Conservation (phyloP, 2,329 filamentous ascomycete genomes). For the Beauveria sp. region DNA sequence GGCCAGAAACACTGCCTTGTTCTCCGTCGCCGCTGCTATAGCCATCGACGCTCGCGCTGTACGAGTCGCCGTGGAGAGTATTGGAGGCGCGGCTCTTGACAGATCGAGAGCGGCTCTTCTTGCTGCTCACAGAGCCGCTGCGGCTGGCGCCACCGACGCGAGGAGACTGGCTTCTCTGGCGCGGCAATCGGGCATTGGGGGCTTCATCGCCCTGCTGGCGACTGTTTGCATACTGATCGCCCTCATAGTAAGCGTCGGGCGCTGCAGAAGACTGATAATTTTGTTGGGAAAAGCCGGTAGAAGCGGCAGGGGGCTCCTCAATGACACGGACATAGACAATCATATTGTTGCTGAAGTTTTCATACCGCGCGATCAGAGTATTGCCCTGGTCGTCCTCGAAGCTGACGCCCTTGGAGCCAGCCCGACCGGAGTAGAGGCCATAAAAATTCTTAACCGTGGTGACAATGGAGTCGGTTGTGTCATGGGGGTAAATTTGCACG, state of each 20-base stretch:
- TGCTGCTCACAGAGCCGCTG: conserved; percentile 55
- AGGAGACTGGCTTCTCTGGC: conserved; percentile 73
- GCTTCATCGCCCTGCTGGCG: conserved; percentile 52
- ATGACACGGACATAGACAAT: conserved; percentile 86
- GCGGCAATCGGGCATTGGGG: conserved; percentile 56
- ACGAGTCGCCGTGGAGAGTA: conserved; percentile 47
- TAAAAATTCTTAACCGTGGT: conserved; percentile 99
- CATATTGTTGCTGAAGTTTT: conserved; percentile 92
- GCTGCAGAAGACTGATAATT: conserved; percentile 32
- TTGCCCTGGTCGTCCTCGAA: conserved; percentile 88
- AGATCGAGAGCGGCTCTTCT: conserved; percentile 62
- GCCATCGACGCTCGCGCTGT: conserved; percentile 59
- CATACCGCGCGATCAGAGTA: conserved; percentile 89
- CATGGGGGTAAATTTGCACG: conserved; percentile 88
- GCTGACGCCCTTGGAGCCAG: conserved; percentile 72
- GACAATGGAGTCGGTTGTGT: conserved; percentile 95
- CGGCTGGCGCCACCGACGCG: conserved; percentile 58
- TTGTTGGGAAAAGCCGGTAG: conserved; percentile 24
- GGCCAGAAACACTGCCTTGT: conserved; percentile 63
- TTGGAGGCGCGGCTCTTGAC: conserved; percentile 56
- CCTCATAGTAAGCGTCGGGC: conserved; percentile 41
- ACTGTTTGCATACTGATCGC: conserved; percentile 42
- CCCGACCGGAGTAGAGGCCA: conserved; percentile 73
- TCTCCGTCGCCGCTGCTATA: conserved; percentile 86
- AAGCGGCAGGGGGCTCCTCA: conserved; percentile 48